phyloP scores from a whole-genome alignment of 352 stramenopile species.

The Bremia lactucae region DNA sequence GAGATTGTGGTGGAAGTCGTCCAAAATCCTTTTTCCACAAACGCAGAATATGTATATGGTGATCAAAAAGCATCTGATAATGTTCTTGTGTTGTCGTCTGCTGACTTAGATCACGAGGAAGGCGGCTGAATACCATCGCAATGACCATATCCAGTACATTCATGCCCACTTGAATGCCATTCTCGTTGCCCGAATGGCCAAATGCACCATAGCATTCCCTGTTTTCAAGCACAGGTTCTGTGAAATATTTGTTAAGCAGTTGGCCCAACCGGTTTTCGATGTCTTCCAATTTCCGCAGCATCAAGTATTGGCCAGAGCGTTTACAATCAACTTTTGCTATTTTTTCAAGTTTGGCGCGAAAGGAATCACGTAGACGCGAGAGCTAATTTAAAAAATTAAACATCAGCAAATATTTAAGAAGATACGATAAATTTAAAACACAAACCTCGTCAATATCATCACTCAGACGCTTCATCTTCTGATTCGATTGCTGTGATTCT shows the following conservation, averaged over 20 bases:
- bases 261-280: conserved; percentile 56
- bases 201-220: conserved; percentile 38
- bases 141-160: conserved; percentile 84
- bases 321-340: conserved; percentile 15
- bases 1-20: conserved; percentile 35
- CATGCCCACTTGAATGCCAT: conserved; percentile 29
- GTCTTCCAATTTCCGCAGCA: conserved; percentile 72
- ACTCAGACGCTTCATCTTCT: conserved; percentile 38
- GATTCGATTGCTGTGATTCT: conserved; percentile 37
- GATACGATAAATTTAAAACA: too few relatives aligned
- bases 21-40: conserved; percentile 83
- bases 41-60: conserved; percentile 67
- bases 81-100: conserved; percentile 50
- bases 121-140: conserved; percentile 74
- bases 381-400: conserved; percentile 14
- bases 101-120: conserved; percentile 53
- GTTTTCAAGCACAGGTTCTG: conserved; percentile 43
- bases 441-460: conserved; percentile 66
- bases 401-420: background rate
- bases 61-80: conserved; percentile 63
- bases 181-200: conserved; percentile 12
- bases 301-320: conserved; percentile 28
- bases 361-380: conserved; percentile 55
- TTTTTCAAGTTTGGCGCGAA: conserved; percentile 44
- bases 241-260: conserved; percentile 49